phyloP scores from a whole-genome alignment of 2,329 filamentous ascomycete species.

The Sporothrix mexicana region DNA sequence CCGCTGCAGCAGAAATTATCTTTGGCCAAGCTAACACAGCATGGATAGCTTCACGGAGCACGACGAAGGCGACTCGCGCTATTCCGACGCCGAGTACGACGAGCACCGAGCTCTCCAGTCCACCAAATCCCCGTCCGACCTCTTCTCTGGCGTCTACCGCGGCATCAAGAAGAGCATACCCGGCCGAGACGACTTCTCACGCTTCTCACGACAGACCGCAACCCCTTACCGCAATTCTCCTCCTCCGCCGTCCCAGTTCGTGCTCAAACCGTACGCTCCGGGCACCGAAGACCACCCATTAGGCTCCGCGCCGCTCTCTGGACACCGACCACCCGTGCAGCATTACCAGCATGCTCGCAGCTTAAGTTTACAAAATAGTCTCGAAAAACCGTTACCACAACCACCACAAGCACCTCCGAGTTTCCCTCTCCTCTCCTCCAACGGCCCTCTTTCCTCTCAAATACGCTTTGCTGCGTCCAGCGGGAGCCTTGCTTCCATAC shows the following conservation, averaged over 20 bases:
- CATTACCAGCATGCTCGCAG: conserved; percentile 58
- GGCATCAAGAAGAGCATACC: conserved; percentile 57
- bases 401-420: conserved; percentile 49
- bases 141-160: conserved; percentile 59
- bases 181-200: conserved; percentile 51
- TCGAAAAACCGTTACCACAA: conserved; percentile 63
- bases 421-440: conserved; percentile 43
- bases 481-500: conserved; percentile 42
- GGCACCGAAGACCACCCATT: conserved; percentile 37
- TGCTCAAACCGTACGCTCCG: conserved; percentile 45
- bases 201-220: conserved; percentile 53
- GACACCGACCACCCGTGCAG: conserved; percentile 37
- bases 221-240: conserved; percentile 38
- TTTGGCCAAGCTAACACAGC: conserved; percentile 44
- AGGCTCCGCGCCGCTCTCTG: conserved; percentile 43
- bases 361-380: conserved; percentile 61
- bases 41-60: conserved; percentile 43
- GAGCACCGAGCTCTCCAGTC: conserved; percentile 45
- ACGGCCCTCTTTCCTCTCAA: conserved; percentile 43
- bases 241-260: conserved; percentile 40
- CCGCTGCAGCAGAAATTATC: conserved; percentile 9
- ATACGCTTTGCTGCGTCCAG: conserved; percentile 34
- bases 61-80: conserved; percentile 46
- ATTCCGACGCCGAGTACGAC: conserved; percentile 55
- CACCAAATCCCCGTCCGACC: conserved; percentile 52